Evolutionary conservation across 2,329 filamentous ascomycete species (phyloP), one percentile per base, ranked within the genome.

Genomic region (Calonectria pauciramosa): DNA sequence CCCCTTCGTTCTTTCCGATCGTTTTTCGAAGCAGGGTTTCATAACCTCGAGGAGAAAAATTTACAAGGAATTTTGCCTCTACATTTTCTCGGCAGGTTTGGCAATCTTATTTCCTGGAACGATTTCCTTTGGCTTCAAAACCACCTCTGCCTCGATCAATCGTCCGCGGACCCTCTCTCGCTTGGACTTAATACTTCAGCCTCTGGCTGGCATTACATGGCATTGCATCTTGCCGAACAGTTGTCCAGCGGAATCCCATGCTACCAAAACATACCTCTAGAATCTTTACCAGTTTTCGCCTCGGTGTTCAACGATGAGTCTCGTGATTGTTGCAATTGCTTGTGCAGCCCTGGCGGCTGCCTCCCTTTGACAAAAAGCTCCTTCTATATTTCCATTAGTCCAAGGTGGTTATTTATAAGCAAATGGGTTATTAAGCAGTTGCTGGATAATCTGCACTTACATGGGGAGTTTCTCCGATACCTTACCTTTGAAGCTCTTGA

Each of bases 401-500:
- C n/a, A n/a, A n/a, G n/a, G n/a, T n/a, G n/a, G n/a, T n/a, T n/a
- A n/a, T 4, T 16, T 23, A 11, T 0, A 49, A 6, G 4, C 20
- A 9, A 13, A 11, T n/a, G 6, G 10, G 8, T 47, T 11, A 10
- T 5, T 13, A 8, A 13, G n/a, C 20, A 23, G 8, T 5, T 23
- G 9, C 44, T 47, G 1, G 23, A 47, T 5, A 23, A 23, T 11
- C 2, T 23, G 2, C 49, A 38, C 8, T 9, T 65, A 9, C 14
- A 11, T 18, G 8, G 13, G 1, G 60, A 71, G 9, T 26, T 66
- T 10, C 18, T 71, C 30, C 38, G 20, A 4, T 49, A 59, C 47
- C 11, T 66, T 13, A 66, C 69, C 9, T 71, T 71, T 47, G 36
- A 66, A 30, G 69, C 60, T n/a, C 60, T 71, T 3, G 69, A 66